A percentile compares a stretch with the other conserved stretches of the same genome.
Conservation (phyloP, 2,329 filamentous ascomycete species). For the Tolypocladium sp. region DNA sequence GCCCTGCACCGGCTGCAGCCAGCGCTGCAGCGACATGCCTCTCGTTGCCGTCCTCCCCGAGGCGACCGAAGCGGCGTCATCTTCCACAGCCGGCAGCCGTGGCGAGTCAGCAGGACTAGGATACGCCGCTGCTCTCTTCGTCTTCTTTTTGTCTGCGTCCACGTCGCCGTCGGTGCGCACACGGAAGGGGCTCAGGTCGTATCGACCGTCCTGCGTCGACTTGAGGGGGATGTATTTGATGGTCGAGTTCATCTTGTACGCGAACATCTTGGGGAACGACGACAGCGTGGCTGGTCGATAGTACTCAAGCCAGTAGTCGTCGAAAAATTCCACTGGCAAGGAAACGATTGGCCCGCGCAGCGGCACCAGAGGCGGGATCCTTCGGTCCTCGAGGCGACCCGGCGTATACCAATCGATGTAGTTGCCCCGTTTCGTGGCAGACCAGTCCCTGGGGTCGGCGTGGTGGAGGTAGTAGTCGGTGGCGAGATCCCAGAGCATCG, state of each 20-base stretch:
- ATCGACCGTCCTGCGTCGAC: slow-evolving; percentile 61
- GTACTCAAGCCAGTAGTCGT: slow-evolving; percentile 97
- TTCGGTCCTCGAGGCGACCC: slow-evolving; percentile 54
- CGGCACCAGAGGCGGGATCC: slow-evolving; percentile 38
- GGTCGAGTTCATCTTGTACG: slow-evolving; percentile 85
- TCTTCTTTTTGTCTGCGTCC: slow-evolving; percentile 51
- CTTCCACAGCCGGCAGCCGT: slow-evolving; percentile 21
- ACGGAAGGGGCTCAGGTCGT: slow-evolving; percentile 82
- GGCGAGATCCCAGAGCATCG: slow-evolving; percentile 92
- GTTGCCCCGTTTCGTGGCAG: slow-evolving; percentile 49
- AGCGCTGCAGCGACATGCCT: slow-evolving; percentile 49
- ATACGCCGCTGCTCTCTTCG: slow-evolving; percentile 61
- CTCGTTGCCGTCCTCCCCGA: slow-evolving; percentile 28
- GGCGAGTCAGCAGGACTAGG: slow-evolving; percentile 45
- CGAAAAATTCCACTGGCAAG: slow-evolving; percentile 54
- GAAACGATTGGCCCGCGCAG: slow-evolving; percentile 24
- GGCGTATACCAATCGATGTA: slow-evolving; percentile 90
- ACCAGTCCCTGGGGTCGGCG: slow-evolving; percentile 67
- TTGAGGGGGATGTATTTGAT: slow-evolving; percentile 74
- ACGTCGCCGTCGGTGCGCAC: slow-evolving; percentile 59
- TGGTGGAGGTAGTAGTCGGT: slow-evolving; percentile 97
- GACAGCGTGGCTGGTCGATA: slow-evolving; percentile 84
- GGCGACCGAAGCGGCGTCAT: slow-evolving; percentile 28
- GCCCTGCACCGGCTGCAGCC: slow-evolving; percentile 44
- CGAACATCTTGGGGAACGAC: slow-evolving; percentile 84